Conservation (phyloP, 2,329 filamentous ascomycete genomes). For the Monosporascus sp. region DNA sequence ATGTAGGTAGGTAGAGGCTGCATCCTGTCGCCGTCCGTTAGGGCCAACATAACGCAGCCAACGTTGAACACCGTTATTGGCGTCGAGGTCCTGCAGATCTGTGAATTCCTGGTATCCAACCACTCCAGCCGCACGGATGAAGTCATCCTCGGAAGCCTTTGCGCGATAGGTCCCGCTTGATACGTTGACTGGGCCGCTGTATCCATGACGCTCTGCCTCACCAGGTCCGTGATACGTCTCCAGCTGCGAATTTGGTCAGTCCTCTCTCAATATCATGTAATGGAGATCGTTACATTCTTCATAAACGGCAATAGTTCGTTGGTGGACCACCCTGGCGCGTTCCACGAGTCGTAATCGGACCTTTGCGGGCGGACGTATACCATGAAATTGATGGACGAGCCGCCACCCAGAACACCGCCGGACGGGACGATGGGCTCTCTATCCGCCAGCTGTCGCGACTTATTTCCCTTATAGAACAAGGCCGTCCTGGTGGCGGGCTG, state of each 20-base stretch:
- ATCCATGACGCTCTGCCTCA: slow-evolving; percentile 42
- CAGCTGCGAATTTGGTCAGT: slow-evolving; percentile 25
- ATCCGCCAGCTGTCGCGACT: slow-evolving; percentile 32
- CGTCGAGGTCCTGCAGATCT: slow-evolving; percentile 48
- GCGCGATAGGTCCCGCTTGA: neutral
- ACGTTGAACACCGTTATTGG: slow-evolving; percentile 14
- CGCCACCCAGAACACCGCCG: slow-evolving; percentile 45
- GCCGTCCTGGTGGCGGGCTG: slow-evolving; percentile 35
- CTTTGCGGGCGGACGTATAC: slow-evolving; percentile 25
- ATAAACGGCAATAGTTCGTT: slow-evolving; percentile 39
- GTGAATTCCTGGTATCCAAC: slow-evolving; percentile 44
- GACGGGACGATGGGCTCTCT: slow-evolving; percentile 32
- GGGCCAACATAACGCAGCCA: slow-evolving; percentile 10
- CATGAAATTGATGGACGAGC: slow-evolving; percentile 41
- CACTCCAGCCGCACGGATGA: slow-evolving; percentile 40
- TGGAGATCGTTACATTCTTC: slow-evolving; percentile 31
- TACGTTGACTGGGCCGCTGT: slow-evolving; percentile 37
- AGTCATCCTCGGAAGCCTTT: slow-evolving; percentile 33
- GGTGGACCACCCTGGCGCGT: slow-evolving; percentile 12
- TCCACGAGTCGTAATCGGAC: slow-evolving; percentile 17
- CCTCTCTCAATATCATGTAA: neutral
- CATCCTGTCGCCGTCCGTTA: slow-evolving; percentile 44
- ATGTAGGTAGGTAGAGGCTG: slow-evolving; percentile 45
- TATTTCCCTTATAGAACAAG: slow-evolving; percentile 38
- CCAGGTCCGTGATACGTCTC: slow-evolving; percentile 51